These are phyloP conservation scores for Boechera divaricarpa DNA, from an alignment of 345 rosid genomes.

Conservation along the genomic window DNA sequence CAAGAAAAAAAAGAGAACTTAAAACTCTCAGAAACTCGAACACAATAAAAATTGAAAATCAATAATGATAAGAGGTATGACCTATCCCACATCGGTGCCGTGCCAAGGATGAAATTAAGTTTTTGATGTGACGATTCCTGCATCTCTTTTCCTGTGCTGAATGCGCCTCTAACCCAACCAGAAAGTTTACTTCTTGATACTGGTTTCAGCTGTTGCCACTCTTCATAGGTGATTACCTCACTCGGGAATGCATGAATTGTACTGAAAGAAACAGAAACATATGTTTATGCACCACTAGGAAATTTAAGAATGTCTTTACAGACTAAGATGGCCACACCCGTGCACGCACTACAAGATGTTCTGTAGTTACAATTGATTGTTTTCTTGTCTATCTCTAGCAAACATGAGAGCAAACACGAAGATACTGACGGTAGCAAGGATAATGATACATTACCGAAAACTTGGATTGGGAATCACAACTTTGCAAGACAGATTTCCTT, in stretches of 20 bases:
- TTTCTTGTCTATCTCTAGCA: conserved; percentile 1
- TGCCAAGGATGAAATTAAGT: conserved; percentile 70
- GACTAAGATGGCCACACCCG: neutral
- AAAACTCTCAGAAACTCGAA: neutral
- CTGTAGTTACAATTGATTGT: neutral
- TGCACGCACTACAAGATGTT: neutral
- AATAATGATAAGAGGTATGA: conserved; percentile 49
- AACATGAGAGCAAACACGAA: neutral
- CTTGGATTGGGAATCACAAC: conserved; percentile 89
- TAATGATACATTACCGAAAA: conserved; percentile 58
- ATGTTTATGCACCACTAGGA: neutral
- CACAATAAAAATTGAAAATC: conserved; percentile 6
- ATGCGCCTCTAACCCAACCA: conserved; percentile 86
- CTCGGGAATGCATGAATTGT: conserved; percentile 63
- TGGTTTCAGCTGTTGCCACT: conserved; percentile 75
- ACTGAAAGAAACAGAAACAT: conserved; percentile 49
- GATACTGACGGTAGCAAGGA: conserved; percentile 1
- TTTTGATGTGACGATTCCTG: conserved; percentile 76
- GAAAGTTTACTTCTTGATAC: conserved; percentile 58
- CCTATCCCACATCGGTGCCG: conserved; percentile 99
- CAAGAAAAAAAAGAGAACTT: neutral
- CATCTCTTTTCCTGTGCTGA: conserved; percentile 77
- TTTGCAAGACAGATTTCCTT: conserved; percentile 81
- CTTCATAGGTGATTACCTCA: conserved; percentile 76
- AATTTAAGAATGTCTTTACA: neutral